Base-by-base conservation (phyloP, 257 asterid genomes). In the Penstemon barbatus region DNA sequence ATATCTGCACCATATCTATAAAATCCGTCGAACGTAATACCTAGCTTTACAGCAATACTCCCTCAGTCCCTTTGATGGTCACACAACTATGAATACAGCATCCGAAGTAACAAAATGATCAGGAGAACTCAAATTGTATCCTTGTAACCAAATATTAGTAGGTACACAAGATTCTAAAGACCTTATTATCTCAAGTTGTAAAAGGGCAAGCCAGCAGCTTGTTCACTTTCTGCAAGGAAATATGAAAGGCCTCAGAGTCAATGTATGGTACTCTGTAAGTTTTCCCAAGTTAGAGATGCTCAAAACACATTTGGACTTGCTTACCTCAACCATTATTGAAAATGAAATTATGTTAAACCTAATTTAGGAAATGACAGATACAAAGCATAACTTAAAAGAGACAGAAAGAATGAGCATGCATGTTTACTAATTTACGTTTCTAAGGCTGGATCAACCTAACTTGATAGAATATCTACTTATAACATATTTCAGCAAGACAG, bases 131-230 rank as follows among this genome's bases (percentile, higher is more conserved):
- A 25, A 18, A 57, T 43, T n/a, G 44, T 11, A 46, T 11, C 39
- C 67, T 38, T 59, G 50, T 69, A 43, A 42, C 63, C 13, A 63
- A 36, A 9, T 54, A 4, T 55, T 19, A 60, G 40, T 57, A 39
- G 60, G 64, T 50, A 58, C 25, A 41, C 37, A 45, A 15, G 38
- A 61, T 65, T 25, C 52, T 44, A 65, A 36, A 45, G 50, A 62
- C 59, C 65, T 49, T 25, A 25, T 25, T 25, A 25, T 25, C 33
- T 25, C 33, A 25, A 25, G 33, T 1, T 25, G 33, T 25, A 25
- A 25, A 25, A 25, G 33, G 1, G 33, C 33, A 25, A 25, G 33
- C 33, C 33, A 25, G 33, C 33, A 25, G 33, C 33, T 1, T 2
- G 33, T 25, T 25, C 33, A 25, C 33, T 2, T 25, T 25, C 33